Base-by-base conservation (phyloP, 1,284 basidiomycete species). In the Boletellus sp. region DNA sequence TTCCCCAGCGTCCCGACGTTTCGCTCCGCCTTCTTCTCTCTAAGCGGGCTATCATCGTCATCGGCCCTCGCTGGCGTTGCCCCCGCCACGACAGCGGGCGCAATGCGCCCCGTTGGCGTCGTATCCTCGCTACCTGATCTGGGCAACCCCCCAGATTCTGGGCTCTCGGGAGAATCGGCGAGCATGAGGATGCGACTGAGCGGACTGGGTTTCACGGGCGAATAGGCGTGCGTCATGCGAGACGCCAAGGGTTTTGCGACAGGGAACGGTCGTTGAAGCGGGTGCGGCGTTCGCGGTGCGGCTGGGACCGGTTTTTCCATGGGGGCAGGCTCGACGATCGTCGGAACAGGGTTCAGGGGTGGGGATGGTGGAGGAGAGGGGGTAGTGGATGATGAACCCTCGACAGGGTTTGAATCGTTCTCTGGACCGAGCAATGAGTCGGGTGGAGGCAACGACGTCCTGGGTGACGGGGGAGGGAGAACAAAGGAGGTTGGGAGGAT, bases 221-320 rank as follows among this genome's bases (percentile, higher is more conserved):
- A 89, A 59, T 90, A 90, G 0, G 86, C 86, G 56, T 90, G 87
- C 3, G 80, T 74, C 83, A 89, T 87, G 50, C 76, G 80, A 50
- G 74, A 67, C 1, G 80, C 83, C 46, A 82, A 69, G 5, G 86
- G 84, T 60, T 86, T 89, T 4, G 85, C 86, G 43, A 83, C 70
- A 0, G 85, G 85, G 72, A 86, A 89, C 3, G 78, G 74, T 21
- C 69, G 73, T 16, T 62, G 65, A 3, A 47, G 39, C 4, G 63
- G 55, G 2, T 67, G 63, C 10, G 69, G 67, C 0, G 72, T 73
- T 16, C 57, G 59, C 11, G 60, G 60, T 33, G 49, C 38, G 8
- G 63, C 59, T 22, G 58, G 64, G 28, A 12, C 11, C 0, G 65
- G 62, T 33, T 62, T 59, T 26, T 56, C 37, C 38, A 59, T 48